Evolutionary conservation across 208 protist species (phyloP).

Genomic region (Leishmania arabica): DNA sequence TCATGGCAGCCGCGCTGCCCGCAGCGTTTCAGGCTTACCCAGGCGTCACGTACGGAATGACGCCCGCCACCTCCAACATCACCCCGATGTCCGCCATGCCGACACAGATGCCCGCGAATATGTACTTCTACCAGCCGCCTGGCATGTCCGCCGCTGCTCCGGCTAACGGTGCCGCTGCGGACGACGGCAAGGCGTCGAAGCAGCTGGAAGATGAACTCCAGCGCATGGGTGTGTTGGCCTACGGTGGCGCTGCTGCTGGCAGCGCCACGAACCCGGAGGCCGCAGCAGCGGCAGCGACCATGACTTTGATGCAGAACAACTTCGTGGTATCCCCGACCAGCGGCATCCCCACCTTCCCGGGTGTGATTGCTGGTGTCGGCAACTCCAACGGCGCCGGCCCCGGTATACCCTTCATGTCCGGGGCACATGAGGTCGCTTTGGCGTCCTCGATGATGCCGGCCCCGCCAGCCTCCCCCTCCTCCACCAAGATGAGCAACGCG

Average conservation of each 20-base stretch:
- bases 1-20: conserved; percentile 12
- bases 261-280: conserved; percentile 18
- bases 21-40: conserved; percentile 23
- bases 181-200: conserved; percentile 10
- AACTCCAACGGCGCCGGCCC: conserved; percentile 13
- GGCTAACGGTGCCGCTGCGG: conserved; percentile 10
- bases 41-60: conserved; percentile 24
- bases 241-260: conserved; percentile 14
- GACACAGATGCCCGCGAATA: conserved; percentile 19
- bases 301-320: conserved; percentile 31
- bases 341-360: conserved; percentile 15
- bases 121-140: conserved; percentile 26
- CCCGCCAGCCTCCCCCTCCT: conserved; percentile 12
- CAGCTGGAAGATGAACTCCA: conserved; percentile 48
- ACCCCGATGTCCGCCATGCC: conserved; percentile 18
- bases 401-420: conserved; percentile 23
- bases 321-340: conserved; percentile 26
- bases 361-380: conserved; percentile 18
- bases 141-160: conserved; percentile 10
- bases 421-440: conserved; percentile 15
- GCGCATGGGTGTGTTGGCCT: conserved; percentile 30
- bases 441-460: conserved; percentile 13
- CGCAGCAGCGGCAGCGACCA: conserved; percentile 13
- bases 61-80: conserved; percentile 1
- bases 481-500: conserved; percentile 33